Evolutionary conservation across 306 rosid genomes (phyloP), one percentile per base, ranked within the genome.

Genomic region (Cotoneaster glaucophyllus): DNA sequence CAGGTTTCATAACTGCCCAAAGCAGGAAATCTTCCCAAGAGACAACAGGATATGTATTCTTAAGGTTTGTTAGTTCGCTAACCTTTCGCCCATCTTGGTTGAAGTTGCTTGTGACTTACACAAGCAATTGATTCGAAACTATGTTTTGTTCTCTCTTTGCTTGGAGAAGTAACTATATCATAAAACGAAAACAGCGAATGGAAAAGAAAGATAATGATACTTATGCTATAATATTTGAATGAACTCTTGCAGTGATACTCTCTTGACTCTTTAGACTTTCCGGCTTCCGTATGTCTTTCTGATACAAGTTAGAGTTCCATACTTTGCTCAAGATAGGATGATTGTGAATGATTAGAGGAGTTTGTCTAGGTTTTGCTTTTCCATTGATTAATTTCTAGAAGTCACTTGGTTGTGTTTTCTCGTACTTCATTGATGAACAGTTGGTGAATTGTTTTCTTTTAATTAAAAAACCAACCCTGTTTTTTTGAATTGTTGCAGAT

Each of bases 1-100:
- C 75, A 54, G 98, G 98, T 71, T 93, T 77, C 82, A 77, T 93
- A 73, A 93, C 98, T 2, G 94, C 98, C n/a, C 98, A 93, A 45
- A 69, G 93, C 68, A 84, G 97, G 81, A 91, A 85, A 80, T 90
- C 97, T 72, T 86, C 96, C 61, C 90, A 90, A 59, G 98, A 93
- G 86, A 84, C 89, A 61, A 91, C 96, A 48, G 94, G 98, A 74
- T 94, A 87, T 80, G 94, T 93, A 57, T 91, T 93, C 84, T 73
- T 90, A 24, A 90, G 97, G 97, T 93, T 79, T 78, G 82, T 58
- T 67, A 50, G 56, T 50, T 69, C 43, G 32, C 70, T 26, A 22
- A 39, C 43, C 21, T 37, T 80, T 70, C 63, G 8, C n/a, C 31
- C 22, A 52, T 44, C 3, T 25, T 22, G 22, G 41, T 8, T 22